Conservation (phyloP, 305 asterid species). For the Solanum hybrid region DNA sequence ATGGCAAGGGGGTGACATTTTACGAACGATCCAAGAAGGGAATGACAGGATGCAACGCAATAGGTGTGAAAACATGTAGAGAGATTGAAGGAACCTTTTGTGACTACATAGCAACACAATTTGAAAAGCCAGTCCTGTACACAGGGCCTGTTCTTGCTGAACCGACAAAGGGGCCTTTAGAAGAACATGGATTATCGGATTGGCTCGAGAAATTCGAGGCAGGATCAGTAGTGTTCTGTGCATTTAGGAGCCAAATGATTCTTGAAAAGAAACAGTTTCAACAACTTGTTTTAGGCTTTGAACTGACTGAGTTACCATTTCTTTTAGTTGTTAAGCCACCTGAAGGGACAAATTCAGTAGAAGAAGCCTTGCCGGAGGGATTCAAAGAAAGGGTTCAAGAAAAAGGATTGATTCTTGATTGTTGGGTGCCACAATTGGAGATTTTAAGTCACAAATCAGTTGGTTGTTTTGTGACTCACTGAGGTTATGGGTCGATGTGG, state of each 20-base stretch:
- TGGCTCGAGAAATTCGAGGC: slow-evolving; percentile 37
- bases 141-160: slow-evolving; percentile 45
- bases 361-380: too few species aligned
- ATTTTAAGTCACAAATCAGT: too few species aligned
- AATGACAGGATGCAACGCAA: slow-evolving; percentile 36
- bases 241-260: slow-evolving; percentile 49
- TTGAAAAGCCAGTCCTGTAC: slow-evolving; percentile 33
- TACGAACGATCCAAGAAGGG: background rate
- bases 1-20: too few species aligned
- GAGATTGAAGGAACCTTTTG: slow-evolving; percentile 54
- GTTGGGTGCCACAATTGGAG: too few species aligned
- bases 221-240: slow-evolving; percentile 40
- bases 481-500: too few species aligned
- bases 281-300: slow-evolving; percentile 45
- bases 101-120: slow-evolving; percentile 39
- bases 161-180: slow-evolving; percentile 7
- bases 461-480: too few species aligned
- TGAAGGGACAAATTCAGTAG: background rate
- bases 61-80: slow-evolving; percentile 39
- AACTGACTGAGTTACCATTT: slow-evolving; percentile 51
- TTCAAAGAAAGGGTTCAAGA: too few species aligned
- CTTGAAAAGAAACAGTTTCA: slow-evolving; percentile 45
- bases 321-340: slow-evolving; percentile 34
- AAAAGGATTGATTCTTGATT: too few species aligned
- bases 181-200: slow-evolving; percentile 28